phyloP scores from a whole-genome alignment of 768 basidiomycete species.

The Pilatotrama ljubarskyi region DNA sequence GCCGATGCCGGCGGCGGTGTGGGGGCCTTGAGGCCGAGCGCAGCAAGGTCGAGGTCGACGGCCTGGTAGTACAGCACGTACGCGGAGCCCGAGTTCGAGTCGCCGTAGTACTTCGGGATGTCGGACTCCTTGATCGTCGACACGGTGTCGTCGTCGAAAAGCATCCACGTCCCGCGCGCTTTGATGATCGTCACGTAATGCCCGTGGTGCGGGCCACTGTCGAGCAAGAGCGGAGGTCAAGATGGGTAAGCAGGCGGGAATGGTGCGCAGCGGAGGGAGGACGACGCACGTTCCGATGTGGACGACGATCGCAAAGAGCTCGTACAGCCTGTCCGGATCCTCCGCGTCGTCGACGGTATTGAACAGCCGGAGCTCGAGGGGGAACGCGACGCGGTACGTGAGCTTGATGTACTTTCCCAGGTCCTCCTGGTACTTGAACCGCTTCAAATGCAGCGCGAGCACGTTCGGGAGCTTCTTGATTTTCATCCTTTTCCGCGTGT shows the following conservation, averaged over 20 bases:
- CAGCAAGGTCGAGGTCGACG: constrained; percentile 74
- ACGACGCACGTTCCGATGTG: constrained; percentile 87
- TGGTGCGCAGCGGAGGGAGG: too few relatives aligned
- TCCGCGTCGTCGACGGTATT: constrained; percentile 94
- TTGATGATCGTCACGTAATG: constrained; percentile 97
- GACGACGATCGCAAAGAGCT: constrained; percentile 96
- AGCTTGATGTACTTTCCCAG: constrained; percentile 90
- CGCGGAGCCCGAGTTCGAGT: constrained; percentile 81
- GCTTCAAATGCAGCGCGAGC: constrained; percentile 92
- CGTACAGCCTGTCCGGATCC: constrained; percentile 90
- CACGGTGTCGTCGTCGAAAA: constrained; percentile 96
- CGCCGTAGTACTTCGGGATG: constrained; percentile 93
- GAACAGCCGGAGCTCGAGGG: constrained; percentile 90
- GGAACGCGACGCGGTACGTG: constrained; percentile 95
- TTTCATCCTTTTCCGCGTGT: constrained; percentile 74
- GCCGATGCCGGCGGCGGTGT: constrained; percentile 25
- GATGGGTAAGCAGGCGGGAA: too few relatives aligned
- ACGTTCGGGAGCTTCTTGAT: constrained; percentile 96
- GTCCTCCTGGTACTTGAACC: constrained; percentile 98
- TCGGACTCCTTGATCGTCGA: constrained; percentile 85
- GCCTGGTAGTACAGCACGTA: constrained; percentile 99
- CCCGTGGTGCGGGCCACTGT: constrained; percentile 95
- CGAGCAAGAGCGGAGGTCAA: not conserved
- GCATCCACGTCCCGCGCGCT: constrained; percentile 76
- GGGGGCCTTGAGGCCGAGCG: constrained; percentile 59